phyloP scores from a whole-genome alignment of 805 yeast species.

The Candida ulmi region DNA sequence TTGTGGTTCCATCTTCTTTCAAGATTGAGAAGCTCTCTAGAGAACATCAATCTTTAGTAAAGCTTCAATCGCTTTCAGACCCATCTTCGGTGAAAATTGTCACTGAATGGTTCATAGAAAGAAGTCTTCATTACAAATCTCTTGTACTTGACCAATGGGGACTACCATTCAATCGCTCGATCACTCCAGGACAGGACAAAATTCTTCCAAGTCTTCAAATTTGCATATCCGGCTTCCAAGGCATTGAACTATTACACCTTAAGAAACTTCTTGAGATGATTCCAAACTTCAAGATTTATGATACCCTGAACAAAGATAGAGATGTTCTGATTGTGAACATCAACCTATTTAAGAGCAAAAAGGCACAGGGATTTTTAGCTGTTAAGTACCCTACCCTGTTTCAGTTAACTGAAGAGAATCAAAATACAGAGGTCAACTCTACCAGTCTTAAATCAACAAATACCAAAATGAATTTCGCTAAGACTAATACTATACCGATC shows the following conservation, averaged over 20 bases:
- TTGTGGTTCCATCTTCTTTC: conserved; percentile 16
- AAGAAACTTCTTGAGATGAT: conserved; percentile 49
- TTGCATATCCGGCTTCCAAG: conserved; percentile 69
- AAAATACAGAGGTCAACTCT: conserved; percentile 16
- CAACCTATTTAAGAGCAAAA: conserved; percentile 35
- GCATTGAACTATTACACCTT: conserved; percentile 68
- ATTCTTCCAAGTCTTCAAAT: conserved; percentile 17
- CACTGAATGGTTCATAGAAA: conserved; percentile 80
- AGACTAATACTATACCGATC: conserved; percentile 53
- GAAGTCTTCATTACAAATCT: conserved; percentile 55
- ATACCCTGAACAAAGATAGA: conserved; percentile 41
- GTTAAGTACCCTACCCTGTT: conserved; percentile 29
- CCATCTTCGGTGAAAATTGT: conserved; percentile 30
- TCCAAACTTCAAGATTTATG: conserved; percentile 46
- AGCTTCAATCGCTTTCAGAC: background rate
- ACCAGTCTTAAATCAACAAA: conserved; percentile 39
- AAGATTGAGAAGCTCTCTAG: background rate
- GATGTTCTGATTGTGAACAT: conserved; percentile 55
- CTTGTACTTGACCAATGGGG: conserved; percentile 60
- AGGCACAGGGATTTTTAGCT: conserved; percentile 31
- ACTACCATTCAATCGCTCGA: conserved; percentile 32
- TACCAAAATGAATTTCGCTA: conserved; percentile 53
- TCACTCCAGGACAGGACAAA: conserved; percentile 1
- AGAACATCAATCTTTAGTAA: background rate
- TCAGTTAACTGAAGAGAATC: conserved; percentile 3